phyloP scores from a whole-genome alignment of 306 rosid species.

The Fragaria ananassa region DNA sequence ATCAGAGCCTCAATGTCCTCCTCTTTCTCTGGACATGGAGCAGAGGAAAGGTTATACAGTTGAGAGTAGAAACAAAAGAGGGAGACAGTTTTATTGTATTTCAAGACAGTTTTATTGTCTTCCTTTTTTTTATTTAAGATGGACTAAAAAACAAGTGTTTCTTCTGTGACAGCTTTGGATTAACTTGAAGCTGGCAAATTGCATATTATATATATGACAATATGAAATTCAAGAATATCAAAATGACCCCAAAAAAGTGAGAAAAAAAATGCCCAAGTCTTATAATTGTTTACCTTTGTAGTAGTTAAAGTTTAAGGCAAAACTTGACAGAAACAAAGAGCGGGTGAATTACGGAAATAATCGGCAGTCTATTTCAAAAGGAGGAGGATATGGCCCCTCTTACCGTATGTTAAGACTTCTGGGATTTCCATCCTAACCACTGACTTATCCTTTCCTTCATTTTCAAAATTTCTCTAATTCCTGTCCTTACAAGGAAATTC shows the following conservation, averaged over 20 bases:
- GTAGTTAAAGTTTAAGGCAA: not conserved
- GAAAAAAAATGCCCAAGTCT: not conserved
- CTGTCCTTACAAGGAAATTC: not conserved
- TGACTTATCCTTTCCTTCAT: conserved; percentile 33
- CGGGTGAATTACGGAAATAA: not conserved
- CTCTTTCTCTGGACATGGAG: conserved; percentile 34
- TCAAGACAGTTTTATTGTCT: not conserved
- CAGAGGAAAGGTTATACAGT: conserved; percentile 27
- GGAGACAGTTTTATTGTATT: conserved; percentile 7
- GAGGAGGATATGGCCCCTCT: not conserved
- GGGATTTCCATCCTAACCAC: conserved; percentile 40
- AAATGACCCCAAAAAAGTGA: not conserved
- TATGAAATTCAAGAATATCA: conserved; percentile 7
- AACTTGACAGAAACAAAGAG: not conserved
- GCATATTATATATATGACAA: conserved; percentile 1
- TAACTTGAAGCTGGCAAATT: conserved; percentile 8
- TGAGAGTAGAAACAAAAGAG: conserved; percentile 36
- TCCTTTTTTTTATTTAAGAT: not conserved
- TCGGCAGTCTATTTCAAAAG: not conserved
- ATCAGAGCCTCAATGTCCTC: conserved; percentile 28
- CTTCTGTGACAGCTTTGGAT: conserved; percentile 28
- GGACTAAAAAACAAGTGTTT: conserved; percentile 12
- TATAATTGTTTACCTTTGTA: not conserved
- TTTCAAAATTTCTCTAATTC: not conserved
- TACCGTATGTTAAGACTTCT: conserved; percentile 22